These are phyloP conservation scores for Gracilariopsis chorda DNA, from an alignment of 23 red algal species.

Conservation along the genomic window DNA sequence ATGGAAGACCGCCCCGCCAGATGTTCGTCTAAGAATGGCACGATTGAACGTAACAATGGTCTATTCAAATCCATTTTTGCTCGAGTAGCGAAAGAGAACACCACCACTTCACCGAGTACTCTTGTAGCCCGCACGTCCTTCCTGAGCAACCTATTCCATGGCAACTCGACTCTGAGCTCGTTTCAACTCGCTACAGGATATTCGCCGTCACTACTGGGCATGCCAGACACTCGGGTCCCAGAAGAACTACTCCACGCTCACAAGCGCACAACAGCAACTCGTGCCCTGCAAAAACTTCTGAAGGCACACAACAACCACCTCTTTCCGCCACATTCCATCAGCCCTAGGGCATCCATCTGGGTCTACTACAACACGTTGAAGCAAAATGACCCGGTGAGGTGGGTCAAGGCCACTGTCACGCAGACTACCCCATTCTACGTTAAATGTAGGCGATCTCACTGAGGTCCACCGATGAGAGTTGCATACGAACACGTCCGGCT, in stretches of 20 bases:
- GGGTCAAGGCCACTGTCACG: background rate
- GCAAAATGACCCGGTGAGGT: background rate
- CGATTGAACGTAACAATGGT: background rate
- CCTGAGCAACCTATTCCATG: background rate
- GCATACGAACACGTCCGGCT: background rate
- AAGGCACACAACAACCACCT: background rate
- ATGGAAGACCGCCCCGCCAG: background rate
- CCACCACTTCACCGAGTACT: background rate
- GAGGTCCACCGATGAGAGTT: background rate
- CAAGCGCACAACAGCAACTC: background rate
- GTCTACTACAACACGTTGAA: background rate
- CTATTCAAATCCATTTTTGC: background rate
- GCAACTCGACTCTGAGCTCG: background rate
- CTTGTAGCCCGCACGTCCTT: background rate
- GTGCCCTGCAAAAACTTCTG: background rate
- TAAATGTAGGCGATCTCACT: background rate
- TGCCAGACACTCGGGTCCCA: background rate
- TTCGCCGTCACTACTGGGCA: background rate
- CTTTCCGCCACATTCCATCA: background rate
- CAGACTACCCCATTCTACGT: background rate
- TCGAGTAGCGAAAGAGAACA: background rate
- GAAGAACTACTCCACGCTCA: background rate
- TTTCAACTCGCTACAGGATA: slow-evolving; percentile 7
- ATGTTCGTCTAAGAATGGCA: slow-evolving; percentile 3
- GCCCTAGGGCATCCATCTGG: background rate